Percentiles rank a stretch among this genome's conserved stretches.
Conservation (phyloP, 257 asterid species). For the Thymus mandschuricus region DNA sequence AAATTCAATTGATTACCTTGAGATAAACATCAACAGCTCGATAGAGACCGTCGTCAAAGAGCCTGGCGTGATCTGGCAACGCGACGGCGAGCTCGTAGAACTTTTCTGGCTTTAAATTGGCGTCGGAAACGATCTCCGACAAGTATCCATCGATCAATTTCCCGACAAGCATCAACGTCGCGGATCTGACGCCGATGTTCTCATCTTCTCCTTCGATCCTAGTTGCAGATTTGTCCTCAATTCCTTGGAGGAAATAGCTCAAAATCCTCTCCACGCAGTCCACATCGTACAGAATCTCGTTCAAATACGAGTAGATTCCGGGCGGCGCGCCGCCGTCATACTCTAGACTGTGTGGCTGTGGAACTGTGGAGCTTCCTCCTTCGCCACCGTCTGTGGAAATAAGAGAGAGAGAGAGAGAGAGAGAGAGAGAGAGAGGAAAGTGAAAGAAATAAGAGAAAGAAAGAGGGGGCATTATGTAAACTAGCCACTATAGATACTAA, state of each 20-base stretch:
- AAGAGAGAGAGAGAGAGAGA: no score
- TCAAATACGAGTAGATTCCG: constrained; percentile 69
- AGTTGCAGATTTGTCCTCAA: constrained; percentile 49
- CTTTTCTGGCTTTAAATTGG: constrained; percentile 75
- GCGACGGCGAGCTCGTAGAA: constrained; percentile 76
- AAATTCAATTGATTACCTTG: constrained; percentile 49
- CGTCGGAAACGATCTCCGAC: constrained; percentile 95
- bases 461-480: no score
- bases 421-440: no score
- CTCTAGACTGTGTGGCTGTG: no score
- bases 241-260: constrained; percentile 53
- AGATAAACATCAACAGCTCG: constrained; percentile 98
- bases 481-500: no score
- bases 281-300: constrained; percentile 87
- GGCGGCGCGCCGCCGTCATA: no score
- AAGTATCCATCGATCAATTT: constrained; percentile 94
- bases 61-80: constrained; percentile 82
- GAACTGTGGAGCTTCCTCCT: no score
- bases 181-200: constrained; percentile 44
- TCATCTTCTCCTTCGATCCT: constrained; percentile 50
- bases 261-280: constrained; percentile 90
- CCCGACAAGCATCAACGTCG: constrained; percentile 77
- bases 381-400: no score
- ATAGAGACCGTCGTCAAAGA: constrained; percentile 92
- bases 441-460: no score